These are phyloP conservation scores for Candida albicans DNA, from an alignment of 1,139 yeast genomes.

Conservation along the genomic window DNA sequence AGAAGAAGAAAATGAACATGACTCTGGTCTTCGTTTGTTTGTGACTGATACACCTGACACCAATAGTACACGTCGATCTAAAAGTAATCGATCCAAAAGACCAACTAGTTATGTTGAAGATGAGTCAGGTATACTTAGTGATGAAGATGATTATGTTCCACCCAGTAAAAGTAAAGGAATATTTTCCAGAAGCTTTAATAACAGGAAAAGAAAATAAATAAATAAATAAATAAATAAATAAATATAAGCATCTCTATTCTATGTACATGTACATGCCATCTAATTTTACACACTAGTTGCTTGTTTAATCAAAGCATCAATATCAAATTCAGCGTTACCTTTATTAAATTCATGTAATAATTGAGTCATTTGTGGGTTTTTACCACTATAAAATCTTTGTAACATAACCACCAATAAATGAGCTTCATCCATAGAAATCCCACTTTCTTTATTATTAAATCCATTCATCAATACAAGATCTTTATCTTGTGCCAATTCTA, in stretches of 20 bases:
- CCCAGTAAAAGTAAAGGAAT: neutral
- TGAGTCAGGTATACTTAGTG: constrained; percentile 13
- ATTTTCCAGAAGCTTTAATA: no score
- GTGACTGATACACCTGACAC: constrained; percentile 4
- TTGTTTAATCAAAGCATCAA: constrained; percentile 67
- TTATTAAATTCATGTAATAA: constrained; percentile 66
- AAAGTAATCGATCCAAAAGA: neutral
- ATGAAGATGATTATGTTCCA: constrained; percentile 15
- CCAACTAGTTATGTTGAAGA: constrained; percentile 9
- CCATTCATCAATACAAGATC: constrained; percentile 86
- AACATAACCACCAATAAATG: constrained; percentile 75
- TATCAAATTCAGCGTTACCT: constrained; percentile 63
- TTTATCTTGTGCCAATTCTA: constrained; percentile 65
- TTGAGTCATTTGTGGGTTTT: constrained; percentile 48
- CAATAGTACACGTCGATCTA: neutral
- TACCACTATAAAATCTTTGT: constrained; percentile 81
- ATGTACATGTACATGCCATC: neutral
- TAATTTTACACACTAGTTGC: constrained; percentile 49
- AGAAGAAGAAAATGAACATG: no score
- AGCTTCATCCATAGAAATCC: constrained; percentile 67
- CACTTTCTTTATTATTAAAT: constrained; percentile 68
- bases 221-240: no score
- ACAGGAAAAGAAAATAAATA: no score
- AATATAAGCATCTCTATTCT: neutral
- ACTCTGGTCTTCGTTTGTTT: constrained; percentile 14